These are phyloP conservation scores for Morella rubra DNA, from an alignment of 306 rosid genomes.

Conservation along the genomic window DNA sequence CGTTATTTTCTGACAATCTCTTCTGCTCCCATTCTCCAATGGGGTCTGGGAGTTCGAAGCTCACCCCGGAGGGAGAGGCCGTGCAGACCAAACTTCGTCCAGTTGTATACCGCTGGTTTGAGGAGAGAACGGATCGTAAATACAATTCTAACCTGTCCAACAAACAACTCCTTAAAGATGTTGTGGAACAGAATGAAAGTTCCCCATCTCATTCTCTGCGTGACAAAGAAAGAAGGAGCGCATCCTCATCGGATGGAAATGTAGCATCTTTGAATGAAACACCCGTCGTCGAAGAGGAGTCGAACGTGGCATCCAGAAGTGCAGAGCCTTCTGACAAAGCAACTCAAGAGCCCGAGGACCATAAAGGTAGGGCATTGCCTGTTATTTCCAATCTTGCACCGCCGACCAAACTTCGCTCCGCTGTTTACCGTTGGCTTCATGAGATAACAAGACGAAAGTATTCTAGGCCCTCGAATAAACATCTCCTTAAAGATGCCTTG, in stretches of 20 bases:
- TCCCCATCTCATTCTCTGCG: slow-evolving; percentile 19
- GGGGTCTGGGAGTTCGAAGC: slow-evolving; percentile 63
- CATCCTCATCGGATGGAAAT: slow-evolving; percentile 15
- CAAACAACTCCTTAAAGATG: slow-evolving; percentile 41
- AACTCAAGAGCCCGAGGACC: slow-evolving; percentile 5
- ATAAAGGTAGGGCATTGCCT: slow-evolving; percentile 24
- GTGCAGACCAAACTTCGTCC: slow-evolving; percentile 40
- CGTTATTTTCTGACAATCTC: slow-evolving; percentile 14
- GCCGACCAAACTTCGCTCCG: slow-evolving; percentile 39
- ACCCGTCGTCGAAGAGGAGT: neutral
- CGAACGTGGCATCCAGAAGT: neutral
- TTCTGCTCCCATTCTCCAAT: slow-evolving; percentile 31
- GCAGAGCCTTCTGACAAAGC: neutral
- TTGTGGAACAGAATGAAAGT: slow-evolving; percentile 18
- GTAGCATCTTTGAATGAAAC: slow-evolving; percentile 9
- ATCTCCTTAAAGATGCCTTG: slow-evolving; percentile 34
- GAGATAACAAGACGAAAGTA: slow-evolving; percentile 36
- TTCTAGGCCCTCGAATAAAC: slow-evolving; percentile 43
- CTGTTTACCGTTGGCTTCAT: slow-evolving; percentile 20
- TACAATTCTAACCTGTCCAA: slow-evolving; percentile 31
- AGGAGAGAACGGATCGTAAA: slow-evolving; percentile 37
- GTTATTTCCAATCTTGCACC: too few relatives aligned
- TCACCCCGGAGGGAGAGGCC: slow-evolving; percentile 30
- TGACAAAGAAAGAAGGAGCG: slow-evolving; percentile 1
- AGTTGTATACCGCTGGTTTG: slow-evolving; percentile 14